phyloP scores from a whole-genome alignment of 768 basidiomycete species.

The Leccinellum albellum region DNA sequence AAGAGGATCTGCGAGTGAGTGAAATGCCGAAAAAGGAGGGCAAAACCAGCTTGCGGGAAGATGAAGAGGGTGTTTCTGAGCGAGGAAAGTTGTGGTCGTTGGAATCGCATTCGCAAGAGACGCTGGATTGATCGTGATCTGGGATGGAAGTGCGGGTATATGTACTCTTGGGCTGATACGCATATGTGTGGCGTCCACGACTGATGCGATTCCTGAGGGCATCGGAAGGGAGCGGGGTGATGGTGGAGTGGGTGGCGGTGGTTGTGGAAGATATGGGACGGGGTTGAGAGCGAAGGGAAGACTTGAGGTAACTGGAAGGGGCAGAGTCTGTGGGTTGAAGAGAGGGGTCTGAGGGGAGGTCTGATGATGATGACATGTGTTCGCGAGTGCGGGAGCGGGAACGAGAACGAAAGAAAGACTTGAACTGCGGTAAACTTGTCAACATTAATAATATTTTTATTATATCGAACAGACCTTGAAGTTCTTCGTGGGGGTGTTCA shows the following conservation, averaged over 20 bases:
- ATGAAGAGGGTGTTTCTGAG: slow-evolving; percentile 29
- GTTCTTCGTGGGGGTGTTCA: neutral
- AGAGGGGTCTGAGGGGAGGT: neutral
- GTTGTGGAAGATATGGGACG: slow-evolving; percentile 67
- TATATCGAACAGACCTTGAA: neutral
- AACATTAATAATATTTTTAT: too few species aligned
- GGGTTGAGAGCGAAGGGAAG: slow-evolving; percentile 46
- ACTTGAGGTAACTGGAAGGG: slow-evolving; percentile 32
- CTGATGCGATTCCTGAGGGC: slow-evolving; percentile 16
- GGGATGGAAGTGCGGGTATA: slow-evolving; percentile 10
- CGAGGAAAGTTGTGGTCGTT: slow-evolving; percentile 23
- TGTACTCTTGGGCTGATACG: slow-evolving; percentile 8
- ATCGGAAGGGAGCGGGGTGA: slow-evolving; percentile 55
- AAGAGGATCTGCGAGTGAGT: slow-evolving; percentile 25
- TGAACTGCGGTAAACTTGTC: too few species aligned
- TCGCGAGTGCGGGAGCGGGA: slow-evolving; percentile 52
- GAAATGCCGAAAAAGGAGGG: slow-evolving; percentile 29
- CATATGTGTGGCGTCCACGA: slow-evolving; percentile 16
- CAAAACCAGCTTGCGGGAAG: slow-evolving; percentile 19
- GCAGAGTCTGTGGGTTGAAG: slow-evolving; percentile 6
- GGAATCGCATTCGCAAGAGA: slow-evolving; percentile 11
- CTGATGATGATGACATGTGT: slow-evolving; percentile 8
- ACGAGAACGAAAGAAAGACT: slow-evolving; percentile 47
- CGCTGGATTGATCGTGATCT: slow-evolving; percentile 12
- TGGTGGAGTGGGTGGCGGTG: slow-evolving; percentile 57